Base-by-base conservation (phyloP, 768 basidiomycete genomes). In the Dioszegia aurantiaca region DNA sequence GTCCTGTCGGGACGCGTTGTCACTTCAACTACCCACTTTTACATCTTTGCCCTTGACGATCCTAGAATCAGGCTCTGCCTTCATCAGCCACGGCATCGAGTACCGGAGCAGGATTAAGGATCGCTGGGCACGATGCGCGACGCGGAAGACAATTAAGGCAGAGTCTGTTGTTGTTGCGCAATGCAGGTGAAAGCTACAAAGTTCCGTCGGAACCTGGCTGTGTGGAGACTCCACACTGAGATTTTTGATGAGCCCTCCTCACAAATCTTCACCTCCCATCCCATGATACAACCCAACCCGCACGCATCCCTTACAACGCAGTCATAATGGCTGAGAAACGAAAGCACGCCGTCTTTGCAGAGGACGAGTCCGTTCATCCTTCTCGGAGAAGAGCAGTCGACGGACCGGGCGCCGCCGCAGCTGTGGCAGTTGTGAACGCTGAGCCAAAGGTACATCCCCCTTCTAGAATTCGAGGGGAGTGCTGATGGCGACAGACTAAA, bases 21-120 rank as follows among this genome's bases (percentile, higher is more conserved):
- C n/a, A n/a, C n/a, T n/a, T n/a, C 9, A 6, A 12, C 9, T 5
- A 51, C 62, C 36, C 30, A 77, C 77, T 62, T 78, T 78, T 42
- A 78, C 77, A 65, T 78, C 76, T 54, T 77, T 75, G 2, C 77
- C 77, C 40, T 75, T 77, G 44, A 71, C 74, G 23, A 78, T 60
- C 36, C 77, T 51, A 6, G 70, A 72, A 37, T 78, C 75, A 9
- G 77, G 77, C 61, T 78, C 76, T 1, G 77, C 77, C 48, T 77
- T 78, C 73, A 78, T 74, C 17, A 77, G 58, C 74, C 74, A 78
- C 24, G 71, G 71, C 66, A 72, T 68, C 39, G 12, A 60, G 45
- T 51, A 31, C 8, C 26, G 2, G n/a, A n/a, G n/a, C n/a, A n/a
- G n/a, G n/a, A n/a, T n/a, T n/a, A n/a, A n/a, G n/a, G n/a, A n/a